Conservation (phyloP, 2,329 filamentous ascomycete genomes). For the Cladosporium sp. region DNA sequence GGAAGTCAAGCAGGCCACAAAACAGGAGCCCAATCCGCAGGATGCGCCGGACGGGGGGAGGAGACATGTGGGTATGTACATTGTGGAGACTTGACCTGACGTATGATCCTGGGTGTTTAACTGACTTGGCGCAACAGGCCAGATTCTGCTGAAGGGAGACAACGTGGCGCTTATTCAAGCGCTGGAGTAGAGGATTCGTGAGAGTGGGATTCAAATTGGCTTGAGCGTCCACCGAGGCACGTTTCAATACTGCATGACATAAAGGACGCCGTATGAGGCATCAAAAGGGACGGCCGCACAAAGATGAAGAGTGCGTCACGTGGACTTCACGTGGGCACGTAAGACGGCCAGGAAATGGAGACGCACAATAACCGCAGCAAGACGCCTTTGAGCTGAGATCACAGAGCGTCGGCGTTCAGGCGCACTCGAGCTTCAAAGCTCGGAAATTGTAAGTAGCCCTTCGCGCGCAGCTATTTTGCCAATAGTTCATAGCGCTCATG, state of each 20-base stretch:
- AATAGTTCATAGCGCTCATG: conserved; percentile 11
- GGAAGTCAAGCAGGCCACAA: conserved; percentile 80
- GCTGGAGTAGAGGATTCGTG: conserved; percentile 15
- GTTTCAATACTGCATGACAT: no score
- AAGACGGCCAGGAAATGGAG: no score
- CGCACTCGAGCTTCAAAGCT: background rate
- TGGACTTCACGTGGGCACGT: no score
- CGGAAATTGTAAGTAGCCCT: conserved; percentile 17
- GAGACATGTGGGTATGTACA: conserved; percentile 64
- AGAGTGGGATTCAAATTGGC: background rate
- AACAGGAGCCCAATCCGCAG: conserved; percentile 66
- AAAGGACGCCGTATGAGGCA: no score
- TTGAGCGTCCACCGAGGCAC: no score
- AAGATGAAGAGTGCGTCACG: no score
- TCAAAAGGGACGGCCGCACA: no score
- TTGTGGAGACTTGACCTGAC: background rate
- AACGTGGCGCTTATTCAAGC: conserved; percentile 73
- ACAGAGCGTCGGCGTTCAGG: conserved; percentile 2
- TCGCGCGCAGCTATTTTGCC: conserved; percentile 5
- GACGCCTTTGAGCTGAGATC: background rate
- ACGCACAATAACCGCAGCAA: no score
- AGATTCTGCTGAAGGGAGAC: conserved; percentile 82
- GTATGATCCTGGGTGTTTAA: no score
- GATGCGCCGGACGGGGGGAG: conserved; percentile 69
- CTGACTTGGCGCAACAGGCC: conserved; percentile 46